Evolutionary conservation across 2,329 filamentous ascomycete genomes (phyloP).

Genomic region (Zymoseptoria ardabiliae): DNA sequence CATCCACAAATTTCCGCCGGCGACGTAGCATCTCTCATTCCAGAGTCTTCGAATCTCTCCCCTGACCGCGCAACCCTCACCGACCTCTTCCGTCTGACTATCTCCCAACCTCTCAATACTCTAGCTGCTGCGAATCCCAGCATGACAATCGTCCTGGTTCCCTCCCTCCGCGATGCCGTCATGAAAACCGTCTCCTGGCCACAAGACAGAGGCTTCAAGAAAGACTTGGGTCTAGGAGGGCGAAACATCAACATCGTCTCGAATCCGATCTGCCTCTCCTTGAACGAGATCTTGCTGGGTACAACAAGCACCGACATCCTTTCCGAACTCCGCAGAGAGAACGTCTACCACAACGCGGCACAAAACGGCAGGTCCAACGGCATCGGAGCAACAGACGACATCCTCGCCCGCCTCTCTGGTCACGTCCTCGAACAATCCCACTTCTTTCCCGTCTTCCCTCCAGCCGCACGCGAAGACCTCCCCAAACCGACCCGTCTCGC

Average conservation of each 20-base stretch:
- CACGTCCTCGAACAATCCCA: slow-evolving; percentile 84
- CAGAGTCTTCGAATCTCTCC: slow-evolving; percentile 31
- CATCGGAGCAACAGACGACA: slow-evolving; percentile 33
- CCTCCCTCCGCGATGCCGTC: slow-evolving; percentile 74
- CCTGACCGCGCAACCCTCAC: slow-evolving; percentile 72
- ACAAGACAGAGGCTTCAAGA: slow-evolving; percentile 60
- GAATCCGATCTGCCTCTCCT: slow-evolving; percentile 80
- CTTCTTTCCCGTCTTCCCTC: slow-evolving; percentile 84
- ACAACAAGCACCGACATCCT: slow-evolving; percentile 79
- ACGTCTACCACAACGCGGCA: slow-evolving; percentile 66
- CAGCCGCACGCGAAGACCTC: slow-evolving; percentile 60
- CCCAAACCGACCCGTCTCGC: slow-evolving; percentile 49
- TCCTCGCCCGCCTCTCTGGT: slow-evolving; percentile 63
- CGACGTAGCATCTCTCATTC: slow-evolving; percentile 38
- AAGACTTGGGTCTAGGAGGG: slow-evolving; percentile 64
- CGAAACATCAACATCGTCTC: slow-evolving; percentile 71
- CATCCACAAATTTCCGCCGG: slow-evolving; percentile 72
- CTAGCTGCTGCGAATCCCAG: slow-evolving; percentile 65
- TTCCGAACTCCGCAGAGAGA: slow-evolving; percentile 54
- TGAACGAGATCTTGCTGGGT: slow-evolving; percentile 81
- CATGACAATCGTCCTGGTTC: slow-evolving; percentile 74
- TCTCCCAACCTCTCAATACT: slow-evolving; percentile 64
- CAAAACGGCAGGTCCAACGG: slow-evolving; percentile 37
- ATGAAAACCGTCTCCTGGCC: slow-evolving; percentile 84
- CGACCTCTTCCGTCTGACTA: slow-evolving; percentile 74